Percentiles rank a stretch among this genome's conserved stretches.
Conservation (phyloP, 2,329 filamentous ascomycete genomes). For the Cadophora malorum region DNA sequence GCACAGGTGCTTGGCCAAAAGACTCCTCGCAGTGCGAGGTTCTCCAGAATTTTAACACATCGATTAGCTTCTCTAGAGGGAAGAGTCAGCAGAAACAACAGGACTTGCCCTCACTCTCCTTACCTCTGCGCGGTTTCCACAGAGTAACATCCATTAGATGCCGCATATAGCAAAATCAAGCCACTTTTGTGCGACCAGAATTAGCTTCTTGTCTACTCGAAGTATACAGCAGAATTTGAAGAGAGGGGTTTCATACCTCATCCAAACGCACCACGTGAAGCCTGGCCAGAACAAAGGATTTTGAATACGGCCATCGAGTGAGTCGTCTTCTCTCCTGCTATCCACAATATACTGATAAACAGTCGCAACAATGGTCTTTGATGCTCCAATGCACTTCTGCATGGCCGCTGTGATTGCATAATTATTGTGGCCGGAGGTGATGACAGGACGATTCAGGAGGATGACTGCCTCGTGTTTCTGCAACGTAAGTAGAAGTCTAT, state of each 20-base stretch:
- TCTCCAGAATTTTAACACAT: constrained; percentile 44
- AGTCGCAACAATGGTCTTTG: constrained; percentile 49
- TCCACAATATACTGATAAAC: constrained; percentile 40
- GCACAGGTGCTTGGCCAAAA: constrained; percentile 50
- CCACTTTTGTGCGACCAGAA: constrained; percentile 38
- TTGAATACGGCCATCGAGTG: constrained; percentile 30
- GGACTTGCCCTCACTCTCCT: neutral
- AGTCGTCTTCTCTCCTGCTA: neutral
- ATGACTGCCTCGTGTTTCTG: constrained; percentile 54
- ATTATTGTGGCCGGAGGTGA: constrained; percentile 49
- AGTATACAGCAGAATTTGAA: too few relatives aligned
- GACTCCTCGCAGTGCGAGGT: constrained; percentile 45
- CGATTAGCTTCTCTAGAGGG: constrained; percentile 31
- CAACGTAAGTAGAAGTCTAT: constrained; percentile 48
- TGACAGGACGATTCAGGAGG: constrained; percentile 52
- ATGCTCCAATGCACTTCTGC: constrained; percentile 54
- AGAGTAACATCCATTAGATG: constrained; percentile 47
- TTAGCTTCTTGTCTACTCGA: neutral
- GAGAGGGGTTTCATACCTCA: constrained; percentile 43
- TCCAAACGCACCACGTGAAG: constrained; percentile 56
- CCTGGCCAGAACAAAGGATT: constrained; percentile 51
- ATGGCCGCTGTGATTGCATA: constrained; percentile 51
- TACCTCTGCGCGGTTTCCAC: constrained; percentile 25
- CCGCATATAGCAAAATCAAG: constrained; percentile 54
- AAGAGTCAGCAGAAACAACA: neutral